Percentiles rank a stretch among this genome's conserved stretches.
These are phyloP conservation scores for Forsythia suspensa DNA, from an alignment of 257 asterid species.

Conservation along the genomic window DNA sequence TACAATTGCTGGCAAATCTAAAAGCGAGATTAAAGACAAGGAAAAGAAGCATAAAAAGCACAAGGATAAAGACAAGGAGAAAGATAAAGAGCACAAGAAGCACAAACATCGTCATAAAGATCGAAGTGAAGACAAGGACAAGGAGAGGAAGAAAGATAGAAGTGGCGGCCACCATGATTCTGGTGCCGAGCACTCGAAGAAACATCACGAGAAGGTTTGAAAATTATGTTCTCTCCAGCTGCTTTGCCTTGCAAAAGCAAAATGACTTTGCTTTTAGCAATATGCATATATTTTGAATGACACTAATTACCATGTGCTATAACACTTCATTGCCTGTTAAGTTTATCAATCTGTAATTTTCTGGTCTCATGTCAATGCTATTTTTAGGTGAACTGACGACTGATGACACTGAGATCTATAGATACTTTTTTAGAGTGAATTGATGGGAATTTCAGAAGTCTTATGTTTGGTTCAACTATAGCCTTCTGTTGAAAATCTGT, in stretches of 20 bases:
- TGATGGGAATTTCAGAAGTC: slow-evolving; percentile 3
- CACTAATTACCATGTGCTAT: slow-evolving; percentile 4
- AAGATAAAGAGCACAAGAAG: slow-evolving; percentile 88
- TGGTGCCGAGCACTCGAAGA: slow-evolving; percentile 80
- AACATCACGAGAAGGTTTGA: slow-evolving; percentile 81
- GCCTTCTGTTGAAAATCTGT: slow-evolving; percentile 6
- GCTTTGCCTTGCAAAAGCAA: slow-evolving; percentile 23
- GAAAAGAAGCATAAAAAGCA: slow-evolving; percentile 94
- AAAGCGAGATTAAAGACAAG: slow-evolving; percentile 81
- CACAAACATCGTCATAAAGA: slow-evolving; percentile 97
- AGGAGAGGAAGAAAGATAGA: slow-evolving; percentile 88
- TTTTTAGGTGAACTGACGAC: not conserved
- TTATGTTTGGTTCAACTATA: slow-evolving; percentile 17
- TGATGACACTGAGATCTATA: not conserved
- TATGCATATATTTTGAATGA: not conserved
- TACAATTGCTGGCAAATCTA: slow-evolving; percentile 76
- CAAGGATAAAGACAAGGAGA: slow-evolving; percentile 73
- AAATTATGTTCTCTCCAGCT: slow-evolving; percentile 18
- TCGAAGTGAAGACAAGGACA: slow-evolving; percentile 92
- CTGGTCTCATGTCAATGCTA: slow-evolving; percentile 1
- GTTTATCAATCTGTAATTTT: not conserved
- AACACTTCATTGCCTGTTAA: slow-evolving; percentile 5
- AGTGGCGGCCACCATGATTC: slow-evolving; percentile 78
- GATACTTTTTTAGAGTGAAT: not conserved
- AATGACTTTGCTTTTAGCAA: slow-evolving; percentile 3